Evolutionary conservation across 306 rosid species (phyloP), one percentile per base, ranked within the genome.

Genomic region (Prosopis cineraria): DNA sequence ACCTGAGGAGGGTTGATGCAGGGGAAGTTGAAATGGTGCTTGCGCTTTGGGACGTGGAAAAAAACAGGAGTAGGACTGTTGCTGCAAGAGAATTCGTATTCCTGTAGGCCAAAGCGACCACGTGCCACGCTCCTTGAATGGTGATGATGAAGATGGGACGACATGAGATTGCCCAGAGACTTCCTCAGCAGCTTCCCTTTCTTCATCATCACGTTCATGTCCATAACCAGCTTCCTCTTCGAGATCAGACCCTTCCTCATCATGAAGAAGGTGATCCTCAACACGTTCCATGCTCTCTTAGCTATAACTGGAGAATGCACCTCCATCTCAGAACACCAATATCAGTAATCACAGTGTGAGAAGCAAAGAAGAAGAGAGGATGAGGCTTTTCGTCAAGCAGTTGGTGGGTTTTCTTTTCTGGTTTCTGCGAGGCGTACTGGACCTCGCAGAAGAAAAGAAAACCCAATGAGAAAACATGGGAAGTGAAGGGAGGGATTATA

Each of bases 191-290:
- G 25, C 40, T 79, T 88, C 47, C 89, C 89, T 85, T 85, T 83
- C 80, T 88, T 88, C 72, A 88, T 77, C 89, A 83, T 88, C 64
- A 85, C 22, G 50, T 85, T 88, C 84, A 83, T 78, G 82, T 85
- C 88, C 86, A 88, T 76, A 17, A 88, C 79, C 84, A 88, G 68
- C 78, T 84, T 88, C 66, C 89, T 80, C 80, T 85, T 88, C 14
- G 91, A 88, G 44, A 88, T 48, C 5, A 85, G 6, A 27, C 89
- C 89, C 65, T 85, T 88, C 74, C 87, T 83, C 16, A 84, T 71
- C 91, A 88, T 88, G 58, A 85, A 80, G 83, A 72, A 84, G 11
- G 88, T 48, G 69, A 83, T 70, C 75, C 89, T 88, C 30, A 85
- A 31, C 70, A 88, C 82, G 34, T 83, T 83, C 91, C 91, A 83